A percentile compares a stretch with the other conserved stretches of the same genome.
Conservation (phyloP, 139 green algal species). For the Chlorella sp. region DNA sequence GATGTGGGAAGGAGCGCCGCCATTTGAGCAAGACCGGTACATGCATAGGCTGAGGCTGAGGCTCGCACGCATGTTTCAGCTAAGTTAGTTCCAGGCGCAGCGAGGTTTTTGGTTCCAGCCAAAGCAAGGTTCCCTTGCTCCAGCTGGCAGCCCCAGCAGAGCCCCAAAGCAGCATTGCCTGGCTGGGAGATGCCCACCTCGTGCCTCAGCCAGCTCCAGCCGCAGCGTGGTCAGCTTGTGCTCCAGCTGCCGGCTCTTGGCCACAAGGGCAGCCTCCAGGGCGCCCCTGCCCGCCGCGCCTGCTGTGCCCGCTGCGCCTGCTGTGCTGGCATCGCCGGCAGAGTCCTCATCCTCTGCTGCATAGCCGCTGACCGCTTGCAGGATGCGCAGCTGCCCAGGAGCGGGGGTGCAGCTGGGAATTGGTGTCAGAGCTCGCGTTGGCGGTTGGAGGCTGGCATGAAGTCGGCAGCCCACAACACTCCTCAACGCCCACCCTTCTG, state of each 20-base stretch:
- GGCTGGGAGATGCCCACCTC: conserved; percentile 5
- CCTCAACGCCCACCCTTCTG: no score
- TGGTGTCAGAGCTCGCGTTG: no score
- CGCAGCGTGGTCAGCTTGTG: conserved; percentile 86
- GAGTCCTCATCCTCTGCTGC: conserved; percentile 44
- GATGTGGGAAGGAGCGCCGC: background rate
- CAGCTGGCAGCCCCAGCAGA: background rate
- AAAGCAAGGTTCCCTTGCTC: background rate
- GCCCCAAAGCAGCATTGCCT: background rate
- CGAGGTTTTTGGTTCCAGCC: background rate
- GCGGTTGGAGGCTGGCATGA: no score
- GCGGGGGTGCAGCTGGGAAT: no score
- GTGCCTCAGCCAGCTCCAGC: conserved; percentile 54
- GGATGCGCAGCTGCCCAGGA: conserved; percentile 35
- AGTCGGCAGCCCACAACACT: no score
- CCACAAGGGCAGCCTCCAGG: conserved; percentile 82
- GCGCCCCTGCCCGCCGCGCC: background rate
- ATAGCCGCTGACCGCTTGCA: conserved; percentile 65
- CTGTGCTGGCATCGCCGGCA: background rate
- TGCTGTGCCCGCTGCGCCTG: background rate
- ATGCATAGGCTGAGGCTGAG: background rate
- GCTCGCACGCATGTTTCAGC: no score
- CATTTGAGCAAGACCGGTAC: background rate
- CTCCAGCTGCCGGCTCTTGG: conserved; percentile 88
- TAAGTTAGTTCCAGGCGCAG: no score